Evolutionary conservation across 257 asterid species (phyloP).

Genomic region (Scutellaria minor): DNA sequence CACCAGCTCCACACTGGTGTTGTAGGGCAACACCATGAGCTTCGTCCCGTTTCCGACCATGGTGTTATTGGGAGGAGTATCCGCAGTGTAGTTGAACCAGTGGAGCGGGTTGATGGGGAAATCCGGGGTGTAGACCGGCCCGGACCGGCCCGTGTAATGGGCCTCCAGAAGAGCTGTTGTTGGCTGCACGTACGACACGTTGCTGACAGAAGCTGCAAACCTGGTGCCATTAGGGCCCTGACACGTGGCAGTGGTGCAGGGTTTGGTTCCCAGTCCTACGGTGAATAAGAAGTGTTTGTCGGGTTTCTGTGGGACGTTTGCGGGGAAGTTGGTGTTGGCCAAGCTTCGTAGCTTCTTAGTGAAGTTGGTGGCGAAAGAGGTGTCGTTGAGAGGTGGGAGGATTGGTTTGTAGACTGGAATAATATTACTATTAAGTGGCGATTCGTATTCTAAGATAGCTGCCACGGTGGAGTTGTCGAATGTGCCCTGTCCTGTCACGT

Average conservation of each 20-base stretch:
- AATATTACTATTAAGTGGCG: slow-evolving; percentile 23
- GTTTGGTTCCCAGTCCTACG: slow-evolving; percentile 46
- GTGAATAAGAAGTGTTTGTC: slow-evolving; percentile 43
- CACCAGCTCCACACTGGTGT: slow-evolving; percentile 50
- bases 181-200: slow-evolving; percentile 42
- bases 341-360: slow-evolving; percentile 36
- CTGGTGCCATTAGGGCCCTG: slow-evolving; percentile 49
- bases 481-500: slow-evolving; percentile 47
- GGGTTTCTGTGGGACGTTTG: slow-evolving; percentile 39
- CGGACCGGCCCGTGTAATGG: slow-evolving; percentile 40
- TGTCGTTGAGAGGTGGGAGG: slow-evolving; percentile 46
- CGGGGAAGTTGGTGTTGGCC: slow-evolving; percentile 35
- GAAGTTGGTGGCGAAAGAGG: slow-evolving; percentile 37
- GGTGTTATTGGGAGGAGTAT: slow-evolving; percentile 36
- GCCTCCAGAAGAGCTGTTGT: slow-evolving; percentile 45
- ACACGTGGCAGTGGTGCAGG: slow-evolving; percentile 35
- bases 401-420: slow-evolving; percentile 42
- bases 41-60: slow-evolving; percentile 42
- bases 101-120: slow-evolving; percentile 42
- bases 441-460: slow-evolving; percentile 42
- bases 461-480: slow-evolving; percentile 52
- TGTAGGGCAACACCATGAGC: slow-evolving; percentile 33
- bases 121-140: slow-evolving; percentile 33
- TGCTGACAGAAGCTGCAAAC: slow-evolving; percentile 45
- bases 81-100: slow-evolving; percentile 47